phyloP scores from a whole-genome alignment of 2,329 filamentous ascomycete genomes.

The Aspergillus luchuensis region DNA sequence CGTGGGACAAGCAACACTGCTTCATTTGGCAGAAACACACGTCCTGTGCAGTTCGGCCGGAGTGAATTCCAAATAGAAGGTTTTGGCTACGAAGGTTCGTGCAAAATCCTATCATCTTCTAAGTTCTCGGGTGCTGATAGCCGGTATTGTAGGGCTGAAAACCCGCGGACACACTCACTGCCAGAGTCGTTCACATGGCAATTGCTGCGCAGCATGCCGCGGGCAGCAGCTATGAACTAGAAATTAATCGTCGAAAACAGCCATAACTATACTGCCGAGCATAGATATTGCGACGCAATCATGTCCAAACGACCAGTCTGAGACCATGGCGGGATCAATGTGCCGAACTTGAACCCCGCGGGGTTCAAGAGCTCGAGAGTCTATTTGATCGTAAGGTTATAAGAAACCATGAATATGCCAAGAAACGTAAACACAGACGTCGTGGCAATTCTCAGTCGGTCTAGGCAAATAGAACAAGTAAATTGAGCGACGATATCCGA shows the following conservation, averaged over 20 bases:
- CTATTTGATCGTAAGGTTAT: background rate
- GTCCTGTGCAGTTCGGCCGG: background rate
- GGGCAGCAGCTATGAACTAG: background rate
- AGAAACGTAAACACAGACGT: background rate
- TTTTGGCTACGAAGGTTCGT: background rate
- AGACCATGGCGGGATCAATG: background rate
- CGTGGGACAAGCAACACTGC: background rate
- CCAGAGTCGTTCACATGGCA: background rate
- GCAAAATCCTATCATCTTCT: background rate
- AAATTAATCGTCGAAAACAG: too few species aligned
- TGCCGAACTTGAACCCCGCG: background rate
- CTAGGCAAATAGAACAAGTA: background rate
- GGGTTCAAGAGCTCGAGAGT: background rate
- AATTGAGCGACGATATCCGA: background rate
- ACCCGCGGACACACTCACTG: background rate
- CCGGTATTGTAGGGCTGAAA: constrained; percentile 1
- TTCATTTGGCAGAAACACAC: background rate
- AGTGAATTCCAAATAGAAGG: background rate
- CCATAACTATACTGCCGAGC: background rate
- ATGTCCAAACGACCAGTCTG: background rate
- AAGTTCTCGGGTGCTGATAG: background rate
- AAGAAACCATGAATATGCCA: background rate
- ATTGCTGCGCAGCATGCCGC: background rate
- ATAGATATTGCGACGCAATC: background rate
- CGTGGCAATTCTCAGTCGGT: background rate